Conservation (phyloP, 2,329 filamentous ascomycete species). For the Fusarium anguioides region DNA sequence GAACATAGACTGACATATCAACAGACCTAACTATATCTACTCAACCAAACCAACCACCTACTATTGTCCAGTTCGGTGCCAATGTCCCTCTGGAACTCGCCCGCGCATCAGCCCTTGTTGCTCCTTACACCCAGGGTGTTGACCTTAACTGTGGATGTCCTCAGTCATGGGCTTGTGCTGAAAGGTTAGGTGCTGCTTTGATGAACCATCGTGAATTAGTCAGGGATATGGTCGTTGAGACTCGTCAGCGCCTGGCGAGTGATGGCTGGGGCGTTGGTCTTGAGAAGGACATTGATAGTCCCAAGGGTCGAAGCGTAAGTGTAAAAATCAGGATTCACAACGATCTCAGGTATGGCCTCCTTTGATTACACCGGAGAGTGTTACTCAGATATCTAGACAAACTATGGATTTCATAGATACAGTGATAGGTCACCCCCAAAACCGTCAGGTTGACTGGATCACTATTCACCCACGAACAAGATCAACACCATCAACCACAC, state of each 20-base stretch:
- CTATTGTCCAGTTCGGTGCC: constrained; percentile 75
- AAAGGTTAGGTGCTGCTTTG: constrained; percentile 74
- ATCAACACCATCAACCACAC: constrained; percentile 68
- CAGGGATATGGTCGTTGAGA: constrained; percentile 71
- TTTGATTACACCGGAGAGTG: background rate
- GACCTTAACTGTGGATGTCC: constrained; percentile 80
- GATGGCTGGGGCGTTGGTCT: constrained; percentile 65
- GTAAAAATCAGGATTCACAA: constrained; percentile 77
- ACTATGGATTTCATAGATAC: constrained; percentile 72
- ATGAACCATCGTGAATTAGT: constrained; percentile 74
- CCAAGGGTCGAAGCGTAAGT: constrained; percentile 68
- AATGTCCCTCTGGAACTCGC: constrained; percentile 70
- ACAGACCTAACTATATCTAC: constrained; percentile 72
- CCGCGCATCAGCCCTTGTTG: constrained; percentile 70
- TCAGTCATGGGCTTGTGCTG: constrained; percentile 77
- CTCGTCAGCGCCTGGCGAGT: constrained; percentile 60
- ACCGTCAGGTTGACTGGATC: constrained; percentile 71
- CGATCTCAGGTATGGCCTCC: constrained; percentile 62
- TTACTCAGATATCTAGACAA: constrained; percentile 49
- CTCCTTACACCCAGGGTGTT: constrained; percentile 71
- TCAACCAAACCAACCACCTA: constrained; percentile 62
- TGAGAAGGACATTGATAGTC: constrained; percentile 56
- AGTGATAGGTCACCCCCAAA: constrained; percentile 64
- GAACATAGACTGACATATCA: background rate
- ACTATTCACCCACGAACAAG: constrained; percentile 76